Evolutionary conservation across 768 basidiomycete species (phyloP).

Genomic region (Leccinum fibrillosum): DNA sequence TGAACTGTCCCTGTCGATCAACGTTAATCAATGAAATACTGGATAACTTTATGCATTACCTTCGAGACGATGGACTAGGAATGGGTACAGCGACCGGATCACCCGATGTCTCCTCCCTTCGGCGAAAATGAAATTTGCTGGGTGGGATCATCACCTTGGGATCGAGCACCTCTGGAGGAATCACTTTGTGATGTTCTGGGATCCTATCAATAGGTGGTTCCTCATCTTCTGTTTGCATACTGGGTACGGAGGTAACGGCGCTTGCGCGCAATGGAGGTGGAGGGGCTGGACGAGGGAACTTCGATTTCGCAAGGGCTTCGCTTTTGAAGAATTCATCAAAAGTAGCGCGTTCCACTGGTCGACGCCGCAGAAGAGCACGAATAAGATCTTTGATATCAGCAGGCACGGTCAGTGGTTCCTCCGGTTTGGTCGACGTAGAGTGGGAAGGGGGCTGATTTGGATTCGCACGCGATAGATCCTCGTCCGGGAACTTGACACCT

Average conservation of each 20-base stretch:
- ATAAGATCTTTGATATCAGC: slow-evolving; percentile 87
- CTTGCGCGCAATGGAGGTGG: slow-evolving; percentile 13
- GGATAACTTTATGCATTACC: slow-evolving; percentile 12
- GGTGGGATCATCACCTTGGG: slow-evolving; percentile 80
- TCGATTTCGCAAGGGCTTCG: slow-evolving; percentile 70
- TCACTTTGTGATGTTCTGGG: slow-evolving; percentile 70
- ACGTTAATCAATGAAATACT: background rate
- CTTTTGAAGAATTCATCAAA: slow-evolving; percentile 94
- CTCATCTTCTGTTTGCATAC: slow-evolving; percentile 28
- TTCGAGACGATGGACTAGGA: slow-evolving; percentile 14
- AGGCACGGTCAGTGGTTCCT: slow-evolving; percentile 60
- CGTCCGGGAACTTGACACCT: slow-evolving; percentile 92
- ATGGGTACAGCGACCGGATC: slow-evolving; percentile 2
- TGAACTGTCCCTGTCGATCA: slow-evolving; percentile 9
- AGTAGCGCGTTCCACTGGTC: slow-evolving; percentile 77
- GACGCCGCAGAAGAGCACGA: slow-evolving; percentile 75
- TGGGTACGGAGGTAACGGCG: slow-evolving; percentile 8
- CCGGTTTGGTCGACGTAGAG: slow-evolving; percentile 30
- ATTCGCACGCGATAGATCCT: slow-evolving; percentile 54
- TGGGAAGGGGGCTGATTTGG: slow-evolving; percentile 31
- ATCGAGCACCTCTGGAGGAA: slow-evolving; percentile 79
- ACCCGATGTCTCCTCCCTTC: slow-evolving; percentile 29
- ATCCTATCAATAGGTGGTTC: slow-evolving; percentile 40
- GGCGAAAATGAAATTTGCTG: slow-evolving; percentile 71
- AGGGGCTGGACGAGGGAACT: slow-evolving; percentile 57